phyloP scores from a whole-genome alignment of 2,329 filamentous ascomycete genomes.

The Talaromyces sp. region DNA sequence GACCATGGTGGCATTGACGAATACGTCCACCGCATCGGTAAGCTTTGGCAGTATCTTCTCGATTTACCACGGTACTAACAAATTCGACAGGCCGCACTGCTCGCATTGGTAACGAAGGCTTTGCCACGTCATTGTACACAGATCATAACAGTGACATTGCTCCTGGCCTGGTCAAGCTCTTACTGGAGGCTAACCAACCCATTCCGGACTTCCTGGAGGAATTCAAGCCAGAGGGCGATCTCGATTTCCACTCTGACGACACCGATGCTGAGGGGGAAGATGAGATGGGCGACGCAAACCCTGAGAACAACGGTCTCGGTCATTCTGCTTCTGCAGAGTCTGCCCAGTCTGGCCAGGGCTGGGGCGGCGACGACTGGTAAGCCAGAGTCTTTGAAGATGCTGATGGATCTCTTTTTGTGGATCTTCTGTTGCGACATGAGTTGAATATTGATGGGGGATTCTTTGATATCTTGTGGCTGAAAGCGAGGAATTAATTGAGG shows the following conservation, averaged over 20 bases:
- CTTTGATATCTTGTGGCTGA: background rate
- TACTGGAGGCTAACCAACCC: conserved; percentile 71
- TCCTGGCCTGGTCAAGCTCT: conserved; percentile 68
- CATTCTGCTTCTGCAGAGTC: background rate
- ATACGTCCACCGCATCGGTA: conserved; percentile 91
- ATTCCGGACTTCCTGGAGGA: conserved; percentile 76
- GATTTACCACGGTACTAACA: background rate
- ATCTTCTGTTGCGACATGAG: background rate
- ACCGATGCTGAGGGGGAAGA: conserved; percentile 39
- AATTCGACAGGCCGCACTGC: conserved; percentile 69
- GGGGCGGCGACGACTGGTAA: background rate
- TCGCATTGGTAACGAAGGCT: conserved; percentile 80
- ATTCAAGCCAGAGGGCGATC: conserved; percentile 42
- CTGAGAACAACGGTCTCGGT: background rate
- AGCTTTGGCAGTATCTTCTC: conserved; percentile 9
- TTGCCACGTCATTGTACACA: conserved; percentile 86
- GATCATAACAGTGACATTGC: conserved; percentile 69
- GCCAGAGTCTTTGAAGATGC: background rate
- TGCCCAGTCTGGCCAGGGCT: background rate
- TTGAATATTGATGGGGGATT: background rate
- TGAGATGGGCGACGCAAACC: background rate
- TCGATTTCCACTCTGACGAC: conserved; percentile 50
- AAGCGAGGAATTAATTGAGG: background rate
- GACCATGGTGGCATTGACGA: conserved; percentile 84
- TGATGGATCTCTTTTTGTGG: background rate